Evolutionary conservation across 495 filamentous ascomycete species (phyloP), one percentile per base, ranked within the genome.

Genomic region (Daldinia grandis): DNA sequence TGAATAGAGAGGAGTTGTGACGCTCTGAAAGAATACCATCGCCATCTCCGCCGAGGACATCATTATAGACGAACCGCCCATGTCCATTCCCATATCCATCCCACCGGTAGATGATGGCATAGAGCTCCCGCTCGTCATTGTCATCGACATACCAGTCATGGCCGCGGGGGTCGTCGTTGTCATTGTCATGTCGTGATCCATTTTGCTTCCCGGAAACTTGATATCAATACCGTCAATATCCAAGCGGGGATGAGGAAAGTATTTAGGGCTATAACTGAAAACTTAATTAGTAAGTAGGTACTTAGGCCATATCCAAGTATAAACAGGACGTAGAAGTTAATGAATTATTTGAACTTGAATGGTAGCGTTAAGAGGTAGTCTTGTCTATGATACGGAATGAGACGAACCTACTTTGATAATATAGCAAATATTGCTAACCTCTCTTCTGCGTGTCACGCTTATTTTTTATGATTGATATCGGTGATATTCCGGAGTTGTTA

Each of bases 1-100:
- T 4, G 90, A 89, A 78, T 86, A 94, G 49, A 95, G 85, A 1
- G 91, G 84, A 0, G 90, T 92, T 54, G 72, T 73, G 47, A 65
- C 89, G 64, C 81, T 78, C 64, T 85, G 86, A 56, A 81, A 87
- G 80, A 94, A 94, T 4, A 78, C 69, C 75, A 76, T 76, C 27
- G 69, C 64, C 71, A 75, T 76, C 12, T 71, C 71, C n/a, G 68
- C 68, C 10, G 68, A 67, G n/a, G 65, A 72, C 69, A 71, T 71
- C 68, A 66, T 24, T 15, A 67, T 68, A 33, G 64, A 62, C 0
- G 61, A 53, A 1, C 28, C 25, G 25, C 17, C 44, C 60, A 51
- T 56, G 24, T 54, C 67, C 67, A 42, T 56, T n/a, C 51, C 67
- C 67, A 65, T 72, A 30, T 73, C 70, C 70, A 73, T 68, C 15